These are phyloP conservation scores for Areca catechu DNA, from an alignment of 176 grass and related monocot species.

Conservation along the genomic window DNA sequence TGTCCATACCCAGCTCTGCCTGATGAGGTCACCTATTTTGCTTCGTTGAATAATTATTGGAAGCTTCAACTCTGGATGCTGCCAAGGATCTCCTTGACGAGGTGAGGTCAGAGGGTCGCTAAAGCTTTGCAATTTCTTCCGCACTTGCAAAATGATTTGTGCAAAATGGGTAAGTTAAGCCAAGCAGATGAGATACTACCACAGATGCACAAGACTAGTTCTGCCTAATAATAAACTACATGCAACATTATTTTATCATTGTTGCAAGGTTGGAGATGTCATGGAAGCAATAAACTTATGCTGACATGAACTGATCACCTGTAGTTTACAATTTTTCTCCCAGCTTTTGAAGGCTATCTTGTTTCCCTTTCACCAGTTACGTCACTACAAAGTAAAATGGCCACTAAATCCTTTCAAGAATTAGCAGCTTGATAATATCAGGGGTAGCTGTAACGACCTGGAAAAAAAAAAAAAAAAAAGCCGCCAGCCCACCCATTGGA, in stretches of 20 bases:
- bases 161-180: constrained; percentile 37
- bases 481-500: too few relatives aligned
- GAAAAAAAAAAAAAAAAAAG: too few relatives aligned
- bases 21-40: constrained; percentile 50
- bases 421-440: too few relatives aligned
- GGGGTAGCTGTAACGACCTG: too few relatives aligned
- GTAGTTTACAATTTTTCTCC: too few relatives aligned
- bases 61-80: constrained; percentile 39
- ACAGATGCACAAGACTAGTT: constrained; percentile 50
- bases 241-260: constrained; percentile 37
- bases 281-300: constrained; percentile 46
- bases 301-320: constrained; percentile 45
- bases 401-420: too few relatives aligned
- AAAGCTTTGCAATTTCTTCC: constrained; percentile 44
- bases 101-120: constrained; percentile 34
- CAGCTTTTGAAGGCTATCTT: too few relatives aligned
- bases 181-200: constrained; percentile 42
- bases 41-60: constrained; percentile 58
- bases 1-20: neutral
- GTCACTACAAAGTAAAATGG: too few relatives aligned
- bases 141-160: constrained; percentile 56
- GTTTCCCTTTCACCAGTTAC: too few relatives aligned
- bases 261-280: constrained; percentile 42
- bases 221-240: constrained; percentile 44
- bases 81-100: constrained; percentile 37